Base-by-base conservation (phyloP, 202 grass and related monocot species). In the Bolboschoenoplectus hybrid region DNA sequence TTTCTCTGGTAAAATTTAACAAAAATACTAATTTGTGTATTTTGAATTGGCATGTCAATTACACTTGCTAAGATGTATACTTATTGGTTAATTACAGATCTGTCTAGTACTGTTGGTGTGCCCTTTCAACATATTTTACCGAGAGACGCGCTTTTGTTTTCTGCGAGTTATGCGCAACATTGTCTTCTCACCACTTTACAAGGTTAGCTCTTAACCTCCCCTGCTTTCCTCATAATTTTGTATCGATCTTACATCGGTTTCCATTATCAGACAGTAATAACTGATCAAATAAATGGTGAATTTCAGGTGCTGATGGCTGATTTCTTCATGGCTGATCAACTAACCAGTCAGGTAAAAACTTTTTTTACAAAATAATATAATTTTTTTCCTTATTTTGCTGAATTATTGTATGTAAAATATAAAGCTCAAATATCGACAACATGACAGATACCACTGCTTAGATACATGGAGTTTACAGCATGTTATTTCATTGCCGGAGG, bases 301-400 rank as follows among this genome's bases (percentile, higher is more conserved):
- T 74, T 16, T 11, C 86, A 98, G 95, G 93, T 98, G 68, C 38
- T 98, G 60, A 94, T 98, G 93, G 93, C 87, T 14, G 93, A 98
- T 92, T 98, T 95, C 87, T 95, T 98, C 80, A 94, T 98, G 95
- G 95, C 95, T 85, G 95, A 98, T 77, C 95, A 98, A 81, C 66
- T 98, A 87, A 98, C 95, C 8, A 98, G 93, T 56, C 95, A 98
- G 93, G 95, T 98, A 85, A 90, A 26, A 90, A 26, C 57, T 8
- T 19, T 68, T 36, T 44, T 14, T 44, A n/a, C 11, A 11, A 8
- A 49, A 62, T 26, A 26, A 26, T 26, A 26, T 26, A 26, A 26
- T 26, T 26, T 26, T 26, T 26, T 26, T 26, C 26, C 26, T 26
- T 26, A 26, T 26, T 26, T 26, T 26, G 26, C 26, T 26, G 26